Base-by-base conservation (phyloP, 1,284 basidiomycete species). In the Puccinia polysora region DNA sequence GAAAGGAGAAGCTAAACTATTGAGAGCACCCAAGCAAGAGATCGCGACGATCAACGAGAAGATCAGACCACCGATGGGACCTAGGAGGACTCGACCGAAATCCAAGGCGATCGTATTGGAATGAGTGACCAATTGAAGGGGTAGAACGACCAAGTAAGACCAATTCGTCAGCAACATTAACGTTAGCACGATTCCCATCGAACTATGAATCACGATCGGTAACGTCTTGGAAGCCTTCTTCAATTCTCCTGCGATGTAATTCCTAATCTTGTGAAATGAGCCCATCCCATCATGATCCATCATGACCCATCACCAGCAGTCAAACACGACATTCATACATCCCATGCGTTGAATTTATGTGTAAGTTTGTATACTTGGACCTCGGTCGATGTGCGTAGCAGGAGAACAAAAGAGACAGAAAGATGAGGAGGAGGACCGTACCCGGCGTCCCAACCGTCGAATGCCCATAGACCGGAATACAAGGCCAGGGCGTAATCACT, bases 401-500 rank as follows among this genome's bases (percentile, higher is more conserved):
- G 15, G 30, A 14, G 52, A 25, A 20, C 18, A 23, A 6, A 20
- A 38, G 4, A 20, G 23, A 25, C 18, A 32, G 25, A 36, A 52
- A 30, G 34, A 25, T 47, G 23, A 47, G 14, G 32, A 47, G 20
- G 55, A 58, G 32, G 53, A 28, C 14, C 74, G 76, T 28, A 70
- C 69, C 52, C 78, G 76, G 62, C 25, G 47, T 80, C 77, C 90
- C 92, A 97, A 0, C 94, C 92, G 79, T 94, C 91, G 77, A 91
- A 92, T 1, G 92, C 92, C 92, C 93, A 98, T 1, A 98, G 81
- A 0, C 92, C 92, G 12, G 91, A 95, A 81, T 97, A 99, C 2
- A 97, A 81, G 0, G 95, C 96, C 12, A 98, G 83, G 3, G 95
- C 92, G 80, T 93, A 98, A 2, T 87, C 83, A 2, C 90, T 88